Evolutionary conservation across 495 filamentous ascomycete genomes (phyloP).

Genomic region (Penicillium soppii): DNA sequence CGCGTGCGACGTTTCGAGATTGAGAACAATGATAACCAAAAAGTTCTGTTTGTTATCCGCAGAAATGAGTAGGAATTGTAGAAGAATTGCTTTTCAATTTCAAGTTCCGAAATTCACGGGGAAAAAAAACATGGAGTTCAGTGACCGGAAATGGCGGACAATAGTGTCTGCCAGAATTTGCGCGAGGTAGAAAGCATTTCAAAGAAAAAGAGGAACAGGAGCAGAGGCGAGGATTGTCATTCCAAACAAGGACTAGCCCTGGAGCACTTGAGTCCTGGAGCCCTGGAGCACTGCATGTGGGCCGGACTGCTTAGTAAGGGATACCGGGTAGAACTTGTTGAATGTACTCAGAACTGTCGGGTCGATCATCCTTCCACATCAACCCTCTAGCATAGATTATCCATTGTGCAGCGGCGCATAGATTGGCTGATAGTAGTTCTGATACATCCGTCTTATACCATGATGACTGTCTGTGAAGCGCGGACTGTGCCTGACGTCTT

Average conservation of each 20-base stretch:
- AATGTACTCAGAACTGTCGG: not conserved
- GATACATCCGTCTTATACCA: not conserved
- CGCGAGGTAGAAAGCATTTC: slow-evolving; percentile 4
- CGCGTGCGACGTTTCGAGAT: not conserved
- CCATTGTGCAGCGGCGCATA: slow-evolving; percentile 2
- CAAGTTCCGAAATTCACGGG: slow-evolving; percentile 2
- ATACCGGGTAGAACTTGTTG: not conserved
- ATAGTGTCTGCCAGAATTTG: slow-evolving; percentile 6
- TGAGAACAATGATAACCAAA: slow-evolving; percentile 5
- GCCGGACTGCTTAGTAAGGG: not conserved
- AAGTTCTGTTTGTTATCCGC: slow-evolving; percentile 1
- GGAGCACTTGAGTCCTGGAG: not conserved
- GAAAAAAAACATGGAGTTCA: slow-evolving; percentile 4
- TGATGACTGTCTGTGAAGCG: not conserved
- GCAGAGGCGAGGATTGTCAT: slow-evolving; percentile 2
- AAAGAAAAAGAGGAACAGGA: slow-evolving; percentile 3
- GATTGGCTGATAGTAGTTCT: not conserved
- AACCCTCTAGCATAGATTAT: not conserved
- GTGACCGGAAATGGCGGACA: slow-evolving; percentile 1
- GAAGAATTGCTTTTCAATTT: slow-evolving; percentile 5
- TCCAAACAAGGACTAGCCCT: slow-evolving; percentile 1
- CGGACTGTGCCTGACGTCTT: not conserved
- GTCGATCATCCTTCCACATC: slow-evolving; percentile 4
- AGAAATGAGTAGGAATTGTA: slow-evolving; percentile 1
- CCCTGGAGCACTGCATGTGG: too few species aligned